Conservation (phyloP, 2,329 filamentous ascomycete species). For the Colletotrichum sp. region DNA sequence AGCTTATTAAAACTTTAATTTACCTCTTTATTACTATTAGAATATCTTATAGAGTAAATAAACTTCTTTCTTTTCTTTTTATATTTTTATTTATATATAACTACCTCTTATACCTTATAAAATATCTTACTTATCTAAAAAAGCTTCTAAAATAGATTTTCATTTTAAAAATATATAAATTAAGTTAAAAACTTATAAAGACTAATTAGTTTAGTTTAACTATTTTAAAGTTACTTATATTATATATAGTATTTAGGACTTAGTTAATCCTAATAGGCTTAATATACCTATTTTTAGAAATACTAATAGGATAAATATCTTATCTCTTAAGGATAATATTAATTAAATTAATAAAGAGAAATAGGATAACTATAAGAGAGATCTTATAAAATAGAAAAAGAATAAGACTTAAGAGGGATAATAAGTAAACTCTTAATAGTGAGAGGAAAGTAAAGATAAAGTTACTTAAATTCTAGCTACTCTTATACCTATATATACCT, state of each 20-base stretch:
- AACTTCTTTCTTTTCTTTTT: too few relatives aligned
- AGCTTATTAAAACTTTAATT: too few relatives aligned
- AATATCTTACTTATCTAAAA: too few relatives aligned
- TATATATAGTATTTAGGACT: background rate
- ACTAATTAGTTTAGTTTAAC: background rate
- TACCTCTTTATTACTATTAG: too few relatives aligned
- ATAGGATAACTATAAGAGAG: too few relatives aligned
- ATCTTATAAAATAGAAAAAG: too few relatives aligned
- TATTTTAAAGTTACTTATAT: background rate
- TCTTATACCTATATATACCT: background rate
- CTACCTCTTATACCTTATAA: too few relatives aligned
- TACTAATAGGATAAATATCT: background rate
- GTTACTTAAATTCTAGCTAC: fast-evolving
- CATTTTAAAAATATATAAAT: background rate
- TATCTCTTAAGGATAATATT: background rate
- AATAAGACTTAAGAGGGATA: fast-evolving
- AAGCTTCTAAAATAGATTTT: background rate
- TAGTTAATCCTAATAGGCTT: background rate
- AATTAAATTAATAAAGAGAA: too few relatives aligned
- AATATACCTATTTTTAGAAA: background rate
- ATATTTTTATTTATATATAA: too few relatives aligned
- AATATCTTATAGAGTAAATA: too few relatives aligned
- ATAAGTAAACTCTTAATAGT: background rate
- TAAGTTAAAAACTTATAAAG: too few relatives aligned
- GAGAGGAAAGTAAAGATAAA: background rate